Base-by-base conservation (phyloP, 148 eudicot genomes). In the Camellia lanceoleosa region DNA sequence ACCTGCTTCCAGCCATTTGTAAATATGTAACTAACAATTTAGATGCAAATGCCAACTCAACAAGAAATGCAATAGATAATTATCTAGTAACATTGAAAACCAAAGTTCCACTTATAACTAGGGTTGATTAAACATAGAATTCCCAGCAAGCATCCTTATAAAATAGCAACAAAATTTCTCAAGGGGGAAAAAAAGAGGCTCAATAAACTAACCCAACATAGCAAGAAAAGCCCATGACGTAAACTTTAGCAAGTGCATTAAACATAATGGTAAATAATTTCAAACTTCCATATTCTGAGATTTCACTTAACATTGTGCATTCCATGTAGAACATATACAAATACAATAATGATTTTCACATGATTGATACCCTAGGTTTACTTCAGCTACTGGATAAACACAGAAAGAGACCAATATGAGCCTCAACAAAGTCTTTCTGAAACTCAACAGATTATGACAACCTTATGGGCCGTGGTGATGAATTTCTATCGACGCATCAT, bases 1-100 rank as follows among this genome's bases (percentile, higher is more conserved):
- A 71, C 86, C 87, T 87, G 83, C 74, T 64, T 61, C 52, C 52
- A 44, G 30, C 64, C 13, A 74, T 74, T 15, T 47, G 9, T n/a
- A 46, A 70, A 4, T 49, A 47, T 46, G 20, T n/a, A 18, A 71
- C 10, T 15, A 71, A n/a, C 6, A 71, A 46, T 2, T 16, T 18
- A 46, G 11, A 18, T 67, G 54, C 42, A 51, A 51, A 70, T 7
- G 30, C 7, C 7, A 47, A 71, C 23, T 62, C 67, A 42, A 62
- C 18, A 13, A 43, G 68, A 61, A 61, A 12, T 18, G 23, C 54
- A 60, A 75, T 6, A 58, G n/a, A 5, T 23, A 51, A 19, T 9
- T 10, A 0, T 52, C 41, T 72, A 42, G 61, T 20, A 47, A 5
- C 30, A 49, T 71, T 18, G 3, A 20, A 72, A 52, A 20, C 41